Base-by-base conservation (phyloP, 129 eudicot species). In the Rutidosis leptorrhynchoides region DNA sequence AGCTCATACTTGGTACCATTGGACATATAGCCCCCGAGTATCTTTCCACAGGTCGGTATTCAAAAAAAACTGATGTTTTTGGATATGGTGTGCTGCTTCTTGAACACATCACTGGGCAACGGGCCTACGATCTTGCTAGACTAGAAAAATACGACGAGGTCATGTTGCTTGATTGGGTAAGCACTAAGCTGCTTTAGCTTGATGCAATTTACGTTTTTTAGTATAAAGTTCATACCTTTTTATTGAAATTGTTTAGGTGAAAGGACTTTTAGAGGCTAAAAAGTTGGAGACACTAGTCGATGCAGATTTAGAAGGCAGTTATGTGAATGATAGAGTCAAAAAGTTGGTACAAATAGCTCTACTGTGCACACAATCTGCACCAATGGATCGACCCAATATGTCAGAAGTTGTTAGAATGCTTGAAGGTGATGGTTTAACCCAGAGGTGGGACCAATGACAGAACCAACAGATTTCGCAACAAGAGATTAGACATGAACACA, bases 11-110 rank as follows among this genome's bases (percentile, higher is more conserved):
- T 37, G 97, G 97, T 46, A 87, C 97, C 4, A 85, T 91, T 56
- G 97, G 97, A 37, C 97, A 91, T 68, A 87, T 91, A 29, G 93
- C 97, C 42, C 95, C 97, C 0, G 97, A 90, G 84, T 90, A 90
- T 67, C 73, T 90, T 8, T 82, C 97, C 72, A 90, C 97, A 0
- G 93, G 97, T 6, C 83, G 86, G 74, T 84, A 90, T 7, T 82
- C 95, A 3, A 95, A 87, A 81, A 90, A 84, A 75, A 84, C 92
- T 5, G 97, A 90, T 70, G 87, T 84, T 67, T 90, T 84, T 29
- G 97, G 97, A 12, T 90, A 87, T 52, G 97, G 97, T 32, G 84
- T 90, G 58, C 84, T 90, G 97, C 97, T 90, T 70, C 77, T 90
- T 21, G 97, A 90, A 83, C 95, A 87, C 61, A 81, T 90, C 20